These are phyloP conservation scores for Fusarium bulbicola DNA, from an alignment of 2,329 filamentous ascomycete genomes.

Conservation along the genomic window DNA sequence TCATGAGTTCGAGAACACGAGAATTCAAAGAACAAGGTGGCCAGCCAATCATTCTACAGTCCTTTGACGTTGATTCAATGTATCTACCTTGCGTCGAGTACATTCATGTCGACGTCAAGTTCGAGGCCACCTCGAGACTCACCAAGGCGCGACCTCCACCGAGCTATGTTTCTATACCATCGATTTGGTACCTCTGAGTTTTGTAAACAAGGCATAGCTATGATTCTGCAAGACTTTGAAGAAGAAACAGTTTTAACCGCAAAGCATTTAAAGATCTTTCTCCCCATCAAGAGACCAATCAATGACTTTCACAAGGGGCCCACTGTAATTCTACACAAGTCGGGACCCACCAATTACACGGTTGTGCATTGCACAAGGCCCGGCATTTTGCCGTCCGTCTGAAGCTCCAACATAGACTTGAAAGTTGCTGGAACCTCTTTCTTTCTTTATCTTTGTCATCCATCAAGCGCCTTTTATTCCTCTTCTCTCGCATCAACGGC, in stretches of 20 bases:
- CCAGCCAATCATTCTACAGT: too few species aligned
- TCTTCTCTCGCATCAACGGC: background rate
- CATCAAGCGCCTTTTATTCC: conserved; percentile 24
- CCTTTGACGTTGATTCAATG: background rate
- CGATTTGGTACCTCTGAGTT: background rate
- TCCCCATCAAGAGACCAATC: background rate
- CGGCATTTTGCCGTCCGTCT: conserved; percentile 34
- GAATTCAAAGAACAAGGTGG: background rate
- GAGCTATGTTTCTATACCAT: background rate
- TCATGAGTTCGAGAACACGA: background rate
- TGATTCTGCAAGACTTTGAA: background rate
- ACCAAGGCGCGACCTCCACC: background rate
- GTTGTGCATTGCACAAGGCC: conserved; percentile 17
- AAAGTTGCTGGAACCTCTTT: conserved; percentile 17
- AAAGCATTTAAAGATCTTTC: background rate
- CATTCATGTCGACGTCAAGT: background rate
- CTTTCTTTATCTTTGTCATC: conserved; percentile 34
- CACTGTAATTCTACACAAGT: conserved; percentile 2
- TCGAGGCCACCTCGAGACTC: too few species aligned
- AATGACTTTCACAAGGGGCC: background rate
- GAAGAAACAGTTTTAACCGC: background rate
- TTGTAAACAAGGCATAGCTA: fast-evolving
- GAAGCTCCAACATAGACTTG: conserved; percentile 25
- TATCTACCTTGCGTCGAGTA: background rate
- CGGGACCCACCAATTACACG: conserved; percentile 9